Base-by-base conservation (phyloP, 192 early-diverging fungal species). In the Podila verticillata region DNA sequence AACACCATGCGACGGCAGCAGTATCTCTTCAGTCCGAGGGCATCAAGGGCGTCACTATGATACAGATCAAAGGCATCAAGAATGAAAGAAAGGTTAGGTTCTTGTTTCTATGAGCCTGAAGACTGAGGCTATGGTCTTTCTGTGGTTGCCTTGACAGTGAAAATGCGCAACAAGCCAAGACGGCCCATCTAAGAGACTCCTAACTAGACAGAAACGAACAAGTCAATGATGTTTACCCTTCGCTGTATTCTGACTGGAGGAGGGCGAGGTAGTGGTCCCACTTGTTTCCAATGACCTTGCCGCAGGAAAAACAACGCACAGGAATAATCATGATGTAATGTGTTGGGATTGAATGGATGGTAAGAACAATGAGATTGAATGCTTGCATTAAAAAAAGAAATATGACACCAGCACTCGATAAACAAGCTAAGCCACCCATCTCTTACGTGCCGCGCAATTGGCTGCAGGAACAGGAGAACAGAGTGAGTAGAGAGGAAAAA, bases 1-100 rank as follows among this genome's bases (percentile, higher is more conserved):
- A 99, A 84, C 10, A 99, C 91, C 98, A 99, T 99, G 68, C 98
- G 89, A 48, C 98, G 90, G 85, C 98, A 99, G 90, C 98, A 99
- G 74, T 97, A 99, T 57, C 98, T 91, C 86, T 95, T 87, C 67
- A 93, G 78, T 48, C 91, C 92, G 59, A 93, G 82, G 15, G 85
- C 84, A 63, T 93, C 91, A 34, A 95, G 83, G n/a, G 92, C 93
- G 65, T 91, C 90, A 71, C 91, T 93, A 78, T 44, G 17, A 15
- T 44, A 9, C 39, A 10, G 39, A 44, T 44, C 39, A 44, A 7
- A 15, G 39, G 80, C 8, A 28, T 24, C 8, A 48, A n/a, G n/a
- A 29, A 49, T 9, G 9, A 31, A 24, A 10, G 29, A 47, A 20
- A 44, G 5, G 1, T 7, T 6, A 68, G 58, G 8, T 57, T 24